Base-by-base conservation (phyloP, 225 moss, liverwort and hornwort species). In the Polytrichum commune region DNA sequence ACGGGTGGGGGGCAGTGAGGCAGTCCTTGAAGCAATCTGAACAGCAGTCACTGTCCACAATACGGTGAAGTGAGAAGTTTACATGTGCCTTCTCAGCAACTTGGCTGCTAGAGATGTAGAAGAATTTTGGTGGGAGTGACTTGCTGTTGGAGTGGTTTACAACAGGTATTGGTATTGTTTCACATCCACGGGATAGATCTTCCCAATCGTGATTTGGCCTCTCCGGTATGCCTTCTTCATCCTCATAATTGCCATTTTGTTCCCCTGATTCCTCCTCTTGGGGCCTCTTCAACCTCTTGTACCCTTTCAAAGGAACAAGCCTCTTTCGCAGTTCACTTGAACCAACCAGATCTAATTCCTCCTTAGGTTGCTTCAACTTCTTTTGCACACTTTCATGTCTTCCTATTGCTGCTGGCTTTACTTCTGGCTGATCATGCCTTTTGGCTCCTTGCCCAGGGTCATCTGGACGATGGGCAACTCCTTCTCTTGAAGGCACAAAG, bases 41-140 rank as follows among this genome's bases (percentile, higher is more conserved):
- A 73, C 96, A 97, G 74, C 85, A 92, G 65, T 97, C 83, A 27
- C 92, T 91, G 19, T 97, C 96, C 63, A 89, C 92, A 77, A 97
- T 90, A 55, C 96, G 81, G 19, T 92, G 83, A 24, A 94, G 75
- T 1, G 93, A 89, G 69, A 84, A 79, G 62, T 88, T 91, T 5
- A 97, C 80, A 66, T 92, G 84, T 27, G 93, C 96, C 62, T 80
- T 80, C 56, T 97, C 88, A 66, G 90, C 89, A 6, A 89, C 86
- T 33, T 82, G 81, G 74, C 89, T 92, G 68, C 29, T 83, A 53
- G 85, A 77, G 60, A 97, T 94, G 64, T 97, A 97, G 65, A 82
- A 89, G 79, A 97, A 97, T 24, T 76, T 88, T n/a, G 85, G 69
- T 64, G 88, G 79, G 8, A 97, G 82, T 20, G 86, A 67, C 68